phyloP scores from a whole-genome alignment of 805 yeast genomes.

The Diddensiella caesifluorescens region DNA sequence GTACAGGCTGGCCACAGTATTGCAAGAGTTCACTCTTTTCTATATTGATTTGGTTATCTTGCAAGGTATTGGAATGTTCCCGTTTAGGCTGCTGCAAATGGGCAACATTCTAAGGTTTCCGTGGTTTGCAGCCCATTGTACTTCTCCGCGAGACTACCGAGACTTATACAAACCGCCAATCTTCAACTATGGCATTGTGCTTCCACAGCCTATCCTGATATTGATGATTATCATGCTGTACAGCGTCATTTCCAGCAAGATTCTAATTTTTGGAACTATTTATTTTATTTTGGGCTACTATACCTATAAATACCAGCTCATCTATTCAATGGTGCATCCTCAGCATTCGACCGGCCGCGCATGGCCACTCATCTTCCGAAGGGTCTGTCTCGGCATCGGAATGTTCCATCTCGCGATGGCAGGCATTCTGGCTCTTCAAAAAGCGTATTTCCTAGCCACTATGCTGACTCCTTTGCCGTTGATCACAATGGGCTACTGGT shows the following conservation, averaged over 20 bases:
- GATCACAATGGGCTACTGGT: conserved; percentile 56
- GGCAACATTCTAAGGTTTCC: conserved; percentile 78
- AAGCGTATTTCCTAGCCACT: conserved; percentile 70
- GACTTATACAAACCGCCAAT: conserved; percentile 80
- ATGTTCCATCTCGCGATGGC: conserved; percentile 90
- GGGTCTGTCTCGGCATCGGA: conserved; percentile 74
- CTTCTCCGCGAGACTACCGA: conserved; percentile 78
- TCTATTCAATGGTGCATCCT: conserved; percentile 88
- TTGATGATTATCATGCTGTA: conserved; percentile 80
- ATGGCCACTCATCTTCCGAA: conserved; percentile 84
- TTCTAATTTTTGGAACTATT: conserved; percentile 73
- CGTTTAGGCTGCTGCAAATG: conserved; percentile 73
- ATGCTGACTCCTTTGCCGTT: conserved; percentile 73
- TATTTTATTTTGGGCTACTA: conserved; percentile 82
- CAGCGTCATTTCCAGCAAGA: conserved; percentile 84
- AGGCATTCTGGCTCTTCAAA: conserved; percentile 77
- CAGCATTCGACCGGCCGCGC: conserved; percentile 96
- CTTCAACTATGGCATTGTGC: conserved; percentile 82
- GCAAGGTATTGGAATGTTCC: conserved; percentile 84
- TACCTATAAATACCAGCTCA: conserved; percentile 84
- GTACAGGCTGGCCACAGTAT: conserved; percentile 73
- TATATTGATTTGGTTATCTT: conserved; percentile 81
- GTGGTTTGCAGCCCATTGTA: conserved; percentile 55
- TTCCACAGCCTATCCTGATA: conserved; percentile 87
- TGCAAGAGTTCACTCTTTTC: conserved; percentile 73